Percentiles rank a stretch among this genome's conserved stretches.
Evolutionary conservation across 257 asterid genomes (phyloP).

Genomic region (Striga asiatica): DNA sequence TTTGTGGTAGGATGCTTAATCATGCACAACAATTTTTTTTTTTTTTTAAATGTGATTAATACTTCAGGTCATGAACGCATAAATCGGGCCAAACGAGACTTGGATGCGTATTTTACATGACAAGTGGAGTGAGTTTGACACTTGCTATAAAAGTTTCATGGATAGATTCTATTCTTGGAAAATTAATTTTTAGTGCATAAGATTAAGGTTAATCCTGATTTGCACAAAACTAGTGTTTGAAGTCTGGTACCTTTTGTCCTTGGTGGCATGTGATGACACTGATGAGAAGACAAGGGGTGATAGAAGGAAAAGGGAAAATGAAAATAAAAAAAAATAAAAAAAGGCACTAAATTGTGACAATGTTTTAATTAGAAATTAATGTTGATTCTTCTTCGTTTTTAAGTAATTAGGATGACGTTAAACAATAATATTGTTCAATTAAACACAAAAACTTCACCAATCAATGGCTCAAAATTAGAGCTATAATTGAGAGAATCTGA

Average conservation of each 20-base stretch:
- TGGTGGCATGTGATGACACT: background rate
- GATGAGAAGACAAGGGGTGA: too few species aligned
- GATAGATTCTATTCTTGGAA: conserved; percentile 15
- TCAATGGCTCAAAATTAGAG: too few species aligned
- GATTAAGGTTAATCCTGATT: conserved; percentile 8
- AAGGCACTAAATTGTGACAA: conserved; percentile 17
- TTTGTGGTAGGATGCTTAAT: too few species aligned
- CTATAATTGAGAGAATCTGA: too few species aligned
- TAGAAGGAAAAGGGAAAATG: background rate
- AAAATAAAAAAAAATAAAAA: background rate
- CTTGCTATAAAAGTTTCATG: conserved; percentile 17
- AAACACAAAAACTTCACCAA: too few species aligned
- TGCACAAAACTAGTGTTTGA: background rate
- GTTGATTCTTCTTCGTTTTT: background rate
- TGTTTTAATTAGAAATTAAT: too few species aligned
- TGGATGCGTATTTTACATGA: too few species aligned
- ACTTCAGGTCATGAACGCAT: too few species aligned
- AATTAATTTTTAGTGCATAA: background rate
- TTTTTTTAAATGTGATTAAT: too few species aligned
- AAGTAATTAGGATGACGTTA: background rate
- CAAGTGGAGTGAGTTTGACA: conserved; percentile 20
- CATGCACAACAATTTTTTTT: too few species aligned
- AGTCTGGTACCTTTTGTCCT: conserved; percentile 6
- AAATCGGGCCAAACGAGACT: too few species aligned
- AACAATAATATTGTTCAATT: background rate